These are phyloP conservation scores for Penicillium sp. DNA, from an alignment of 2,329 filamentous ascomycete species.

Conservation along the genomic window DNA sequence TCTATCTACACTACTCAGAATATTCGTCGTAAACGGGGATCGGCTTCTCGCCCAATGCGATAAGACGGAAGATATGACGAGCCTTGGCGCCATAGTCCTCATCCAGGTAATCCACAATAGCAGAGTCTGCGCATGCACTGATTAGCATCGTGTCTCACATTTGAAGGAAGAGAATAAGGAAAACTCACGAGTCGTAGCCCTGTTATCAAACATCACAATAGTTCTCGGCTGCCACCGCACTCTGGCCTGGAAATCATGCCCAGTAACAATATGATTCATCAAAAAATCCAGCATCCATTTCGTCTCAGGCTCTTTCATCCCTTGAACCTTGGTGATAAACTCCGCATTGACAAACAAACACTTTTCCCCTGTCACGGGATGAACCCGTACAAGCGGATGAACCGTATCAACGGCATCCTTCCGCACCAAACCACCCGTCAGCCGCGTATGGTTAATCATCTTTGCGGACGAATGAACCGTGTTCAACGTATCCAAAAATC, in stretches of 20 bases:
- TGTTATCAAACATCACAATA: conserved; percentile 54
- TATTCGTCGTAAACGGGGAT: conserved; percentile 45
- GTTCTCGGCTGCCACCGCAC: conserved; percentile 51
- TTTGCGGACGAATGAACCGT: conserved; percentile 45
- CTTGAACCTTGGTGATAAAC: conserved; percentile 50
- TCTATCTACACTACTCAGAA: conserved; percentile 28
- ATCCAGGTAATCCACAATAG: conserved; percentile 51
- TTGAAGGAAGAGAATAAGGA: neutral
- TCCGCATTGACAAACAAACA: conserved; percentile 51
- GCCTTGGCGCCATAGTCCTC: conserved; percentile 48
- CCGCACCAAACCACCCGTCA: conserved; percentile 45
- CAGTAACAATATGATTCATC: conserved; percentile 47
- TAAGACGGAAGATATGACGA: conserved; percentile 52
- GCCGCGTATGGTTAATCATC: conserved; percentile 44
- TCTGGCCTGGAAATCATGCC: conserved; percentile 50
- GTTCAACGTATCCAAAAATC: conserved; percentile 33
- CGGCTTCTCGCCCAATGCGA: conserved; percentile 51
- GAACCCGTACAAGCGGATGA: conserved; percentile 49
- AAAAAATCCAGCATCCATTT: conserved; percentile 50
- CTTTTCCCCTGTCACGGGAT: conserved; percentile 51
- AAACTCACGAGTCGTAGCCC: conserved; percentile 47
- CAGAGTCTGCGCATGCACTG: conserved; percentile 41
- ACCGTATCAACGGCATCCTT: conserved; percentile 47
- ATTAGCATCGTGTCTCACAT: conserved; percentile 11
- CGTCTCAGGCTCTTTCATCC: conserved; percentile 49